Evolutionary conservation across 768 basidiomycete species (phyloP).

Genomic region (Polyporus arcularius): DNA sequence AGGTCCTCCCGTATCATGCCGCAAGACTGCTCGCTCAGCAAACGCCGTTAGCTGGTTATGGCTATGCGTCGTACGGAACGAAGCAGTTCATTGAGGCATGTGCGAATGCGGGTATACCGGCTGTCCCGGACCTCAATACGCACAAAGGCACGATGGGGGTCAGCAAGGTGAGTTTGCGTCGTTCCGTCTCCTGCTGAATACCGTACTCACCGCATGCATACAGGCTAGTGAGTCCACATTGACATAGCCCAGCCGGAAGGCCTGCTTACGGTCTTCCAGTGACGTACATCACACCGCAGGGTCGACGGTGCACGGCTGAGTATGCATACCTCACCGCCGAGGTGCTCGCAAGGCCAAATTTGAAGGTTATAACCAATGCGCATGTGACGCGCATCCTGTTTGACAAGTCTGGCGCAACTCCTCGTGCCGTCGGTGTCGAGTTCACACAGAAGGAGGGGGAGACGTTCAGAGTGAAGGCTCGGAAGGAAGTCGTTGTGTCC

Average conservation of each 20-base stretch:
- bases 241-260: neutral
- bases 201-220: neutral
- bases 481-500: conserved; percentile 61
- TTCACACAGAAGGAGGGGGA: conserved; percentile 45
- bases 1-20: neutral
- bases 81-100: conserved; percentile 59
- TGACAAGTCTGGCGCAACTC: conserved; percentile 36
- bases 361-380: conserved; percentile 59
- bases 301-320: conserved; percentile 62
- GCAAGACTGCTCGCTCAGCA: neutral
- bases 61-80: conserved; percentile 45
- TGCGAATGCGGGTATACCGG: conserved; percentile 50
- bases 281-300: conserved; percentile 61
- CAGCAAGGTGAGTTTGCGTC: conserved; percentile 47
- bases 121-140: conserved; percentile 58
- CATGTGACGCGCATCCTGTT: conserved; percentile 62
- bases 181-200: neutral
- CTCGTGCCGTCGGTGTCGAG: conserved; percentile 62
- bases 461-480: conserved; percentile 47
- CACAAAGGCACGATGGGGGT: conserved; percentile 58
- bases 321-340: conserved; percentile 65
- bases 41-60: conserved; percentile 45
- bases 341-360: conserved; percentile 64
- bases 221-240: conserved; percentile 30
- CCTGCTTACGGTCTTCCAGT: conserved; percentile 40